A percentile compares a stretch with the other conserved stretches of the same genome.
phyloP scores from a whole-genome alignment of 2,329 filamentous ascomycete genomes.

The Fusarium sp. region DNA sequence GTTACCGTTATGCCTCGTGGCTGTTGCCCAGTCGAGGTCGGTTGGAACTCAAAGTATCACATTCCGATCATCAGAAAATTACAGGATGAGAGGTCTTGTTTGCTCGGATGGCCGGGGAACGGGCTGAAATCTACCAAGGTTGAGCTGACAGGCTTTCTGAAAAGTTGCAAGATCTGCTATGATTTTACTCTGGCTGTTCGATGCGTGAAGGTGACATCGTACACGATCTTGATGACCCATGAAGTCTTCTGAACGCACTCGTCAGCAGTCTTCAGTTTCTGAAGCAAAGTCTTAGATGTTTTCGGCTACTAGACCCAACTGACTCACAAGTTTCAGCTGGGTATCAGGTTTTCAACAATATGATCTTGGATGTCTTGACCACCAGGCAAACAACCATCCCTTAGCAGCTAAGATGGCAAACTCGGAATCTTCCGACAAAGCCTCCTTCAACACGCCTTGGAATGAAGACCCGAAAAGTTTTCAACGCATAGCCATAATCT shows the following conservation, averaged over 20 bases:
- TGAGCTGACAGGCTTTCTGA: neutral
- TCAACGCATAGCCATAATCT: neutral
- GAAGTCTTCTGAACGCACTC: no score
- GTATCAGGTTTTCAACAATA: neutral
- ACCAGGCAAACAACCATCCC: neutral
- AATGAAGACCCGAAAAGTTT: slow-evolving; percentile 1
- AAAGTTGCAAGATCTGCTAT: neutral
- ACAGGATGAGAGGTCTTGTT: neutral
- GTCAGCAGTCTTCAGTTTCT: neutral
- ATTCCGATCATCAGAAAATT: slow-evolving; percentile 12
- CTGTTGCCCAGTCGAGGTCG: neutral
- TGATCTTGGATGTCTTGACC: neutral
- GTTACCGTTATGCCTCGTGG: slow-evolving; percentile 25
- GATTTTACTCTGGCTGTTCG: neutral
- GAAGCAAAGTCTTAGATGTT: neutral
- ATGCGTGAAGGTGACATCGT: neutral
- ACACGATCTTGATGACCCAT: neutral
- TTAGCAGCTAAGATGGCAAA: neutral
- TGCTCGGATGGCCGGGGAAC: slow-evolving; percentile 11
- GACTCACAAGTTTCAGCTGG: neutral
- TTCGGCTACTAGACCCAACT: neutral
- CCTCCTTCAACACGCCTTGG: neutral
- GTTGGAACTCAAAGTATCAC: slow-evolving; percentile 13
- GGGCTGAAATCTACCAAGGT: neutral
- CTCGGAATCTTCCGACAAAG: neutral